These are phyloP conservation scores for Eustoma russellianum DNA, from an alignment of 257 asterid genomes.

Conservation along the genomic window DNA sequence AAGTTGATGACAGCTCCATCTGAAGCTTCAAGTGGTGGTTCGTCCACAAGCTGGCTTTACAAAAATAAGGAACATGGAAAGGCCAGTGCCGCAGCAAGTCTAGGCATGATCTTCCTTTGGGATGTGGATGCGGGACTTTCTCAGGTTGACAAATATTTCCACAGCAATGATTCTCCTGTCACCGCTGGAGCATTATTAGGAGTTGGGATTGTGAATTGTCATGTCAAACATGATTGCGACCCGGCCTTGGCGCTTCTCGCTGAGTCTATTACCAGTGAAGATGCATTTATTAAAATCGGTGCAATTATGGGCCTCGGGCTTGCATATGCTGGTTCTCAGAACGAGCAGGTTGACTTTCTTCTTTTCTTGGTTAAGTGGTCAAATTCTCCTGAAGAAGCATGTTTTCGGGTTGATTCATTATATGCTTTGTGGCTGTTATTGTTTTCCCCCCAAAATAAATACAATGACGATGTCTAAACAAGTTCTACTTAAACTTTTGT, in stretches of 20 bases:
- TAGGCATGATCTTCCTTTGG: conserved; percentile 98
- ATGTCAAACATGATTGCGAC: conserved; percentile 72
- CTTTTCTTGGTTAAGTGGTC: background rate
- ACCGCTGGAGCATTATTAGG: conserved; percentile 84
- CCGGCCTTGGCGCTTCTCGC: conserved; percentile 95
- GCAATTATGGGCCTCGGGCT: conserved; percentile 98
- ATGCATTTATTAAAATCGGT: conserved; percentile 70
- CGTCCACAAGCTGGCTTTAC: conserved; percentile 81
- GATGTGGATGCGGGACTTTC: conserved; percentile 94
- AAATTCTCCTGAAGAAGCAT: background rate
- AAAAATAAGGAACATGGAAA: conserved; percentile 95
- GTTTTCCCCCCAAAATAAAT: background rate
- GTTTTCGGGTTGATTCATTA: background rate
- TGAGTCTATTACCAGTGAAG: conserved; percentile 70
- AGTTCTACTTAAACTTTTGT: background rate
- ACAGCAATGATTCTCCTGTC: conserved; percentile 63
- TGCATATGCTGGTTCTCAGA: conserved; percentile 94
- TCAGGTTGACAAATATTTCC: conserved; percentile 88
- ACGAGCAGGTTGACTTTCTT: conserved; percentile 46
- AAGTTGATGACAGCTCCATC: conserved; percentile 82
- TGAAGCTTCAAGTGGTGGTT: conserved; percentile 64
- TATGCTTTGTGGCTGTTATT: background rate
- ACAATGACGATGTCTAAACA: background rate
- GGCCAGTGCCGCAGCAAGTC: conserved; percentile 94
- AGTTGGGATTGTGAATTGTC: conserved; percentile 85